Base-by-base conservation (phyloP, 2,329 filamentous ascomycete genomes). In the Aspergillaceae sp. region DNA sequence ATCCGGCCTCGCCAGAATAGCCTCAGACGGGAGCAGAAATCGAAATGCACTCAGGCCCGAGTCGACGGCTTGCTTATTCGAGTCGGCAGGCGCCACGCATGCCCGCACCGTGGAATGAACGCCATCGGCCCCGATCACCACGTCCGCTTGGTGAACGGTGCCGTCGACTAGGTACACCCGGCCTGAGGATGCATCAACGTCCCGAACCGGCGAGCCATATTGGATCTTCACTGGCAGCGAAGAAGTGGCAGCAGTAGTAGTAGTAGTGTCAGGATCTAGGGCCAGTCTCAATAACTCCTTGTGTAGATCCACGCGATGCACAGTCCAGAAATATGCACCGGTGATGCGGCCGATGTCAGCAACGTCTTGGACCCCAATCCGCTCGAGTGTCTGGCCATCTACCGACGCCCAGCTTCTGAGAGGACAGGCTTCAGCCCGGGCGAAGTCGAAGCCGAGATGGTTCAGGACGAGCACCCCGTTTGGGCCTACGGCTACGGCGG, bases 101-200 rank as follows among this genome's bases (percentile, higher is more conserved):
- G 42, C 43, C 1, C 52, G 45, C 5, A 47, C 35, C 5, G 48
- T 49, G 3, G 58, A 57, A 43, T 56, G 58, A 4, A 62, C 47
- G 5, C 64, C 64, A 42, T 67, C 64, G 2, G 60, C 64, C 5
- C 51, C 61, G 27, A 67, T 41, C 5, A 66, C 48, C 3, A 67
- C 45, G 40, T 66, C 63, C 4, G 59, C 62, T 26, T 46, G 32
- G 37, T 58, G 42, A 8, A 36, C 29, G 4, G 52, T 46, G 4
- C 55, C 57, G 33, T 58, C 53, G 2, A 49, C 50, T 1, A 64
- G 45, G 35, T 30, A 35, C n/a, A 59, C 36, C 8, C 40, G n/a
- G 6, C 57, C 57, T 5, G 40, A 35, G 3, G 55, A 53, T 4
- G 51, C 35, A 37, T 62, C 56, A n/a, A 59, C 51, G 30, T 48